Conservation (phyloP, 148 eudicot species). For the Rhododendron mucronatum region DNA sequence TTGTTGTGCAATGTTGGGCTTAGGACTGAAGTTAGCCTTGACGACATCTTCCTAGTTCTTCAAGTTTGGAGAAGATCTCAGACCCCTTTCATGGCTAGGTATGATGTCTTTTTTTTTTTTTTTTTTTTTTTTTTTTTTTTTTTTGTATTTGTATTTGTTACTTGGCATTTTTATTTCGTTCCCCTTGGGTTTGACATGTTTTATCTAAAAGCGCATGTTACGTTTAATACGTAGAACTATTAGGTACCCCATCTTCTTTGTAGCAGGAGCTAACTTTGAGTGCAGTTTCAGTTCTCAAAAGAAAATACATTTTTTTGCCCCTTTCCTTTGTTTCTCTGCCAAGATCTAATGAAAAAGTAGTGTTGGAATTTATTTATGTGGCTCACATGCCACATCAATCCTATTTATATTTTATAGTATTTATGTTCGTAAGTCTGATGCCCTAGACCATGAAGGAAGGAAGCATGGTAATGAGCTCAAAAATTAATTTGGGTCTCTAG, state of each 20-base stretch:
- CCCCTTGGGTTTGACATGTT: neutral
- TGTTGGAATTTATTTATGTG: no score
- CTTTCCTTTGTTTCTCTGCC: no score
- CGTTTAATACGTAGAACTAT: neutral
- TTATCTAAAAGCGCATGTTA: neutral
- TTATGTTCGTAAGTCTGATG: no score
- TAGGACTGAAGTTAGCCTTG: slow-evolving; percentile 63
- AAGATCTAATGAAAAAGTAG: no score
- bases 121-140: neutral
- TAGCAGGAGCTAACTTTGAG: neutral
- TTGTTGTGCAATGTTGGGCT: slow-evolving; percentile 64
- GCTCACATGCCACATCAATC: no score
- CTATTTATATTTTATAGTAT: no score
- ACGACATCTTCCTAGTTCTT: slow-evolving; percentile 57
- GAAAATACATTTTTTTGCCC: neutral
- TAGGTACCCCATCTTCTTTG: neutral
- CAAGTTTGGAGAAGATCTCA: slow-evolving; percentile 55
- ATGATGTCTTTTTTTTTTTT: neutral
- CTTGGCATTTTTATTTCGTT: neutral
- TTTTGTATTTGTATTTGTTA: neutral
- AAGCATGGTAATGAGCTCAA: no score
- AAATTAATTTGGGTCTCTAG: no score
- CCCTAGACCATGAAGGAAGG: no score
- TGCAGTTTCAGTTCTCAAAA: neutral
- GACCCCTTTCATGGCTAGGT: slow-evolving; percentile 70